These are phyloP conservation scores for Neospora caninum DNA, from an alignment of 169 alveolate genomes.

Conservation along the genomic window DNA sequence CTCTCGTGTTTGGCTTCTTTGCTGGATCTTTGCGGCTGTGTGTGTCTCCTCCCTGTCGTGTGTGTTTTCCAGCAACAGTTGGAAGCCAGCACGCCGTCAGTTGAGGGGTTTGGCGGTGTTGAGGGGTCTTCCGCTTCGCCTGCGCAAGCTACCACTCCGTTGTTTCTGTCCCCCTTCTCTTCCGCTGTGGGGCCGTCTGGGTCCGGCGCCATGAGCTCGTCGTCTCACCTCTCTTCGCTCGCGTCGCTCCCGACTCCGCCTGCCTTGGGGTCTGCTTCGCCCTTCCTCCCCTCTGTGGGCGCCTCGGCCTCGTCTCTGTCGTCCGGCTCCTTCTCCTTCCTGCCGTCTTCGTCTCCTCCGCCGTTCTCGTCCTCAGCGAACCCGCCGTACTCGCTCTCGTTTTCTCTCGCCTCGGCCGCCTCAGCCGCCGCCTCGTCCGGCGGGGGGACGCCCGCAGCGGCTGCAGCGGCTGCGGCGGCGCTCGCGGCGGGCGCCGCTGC, in stretches of 20 bases:
- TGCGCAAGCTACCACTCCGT: not conserved
- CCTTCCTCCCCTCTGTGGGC: not conserved
- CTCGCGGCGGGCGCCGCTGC: conserved; percentile 55
- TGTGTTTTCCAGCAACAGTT: conserved; percentile 23
- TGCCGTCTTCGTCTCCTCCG: not conserved
- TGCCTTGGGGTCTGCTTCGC: not conserved
- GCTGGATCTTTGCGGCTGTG: too few species aligned
- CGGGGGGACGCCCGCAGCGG: not conserved
- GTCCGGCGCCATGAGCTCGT: not conserved
- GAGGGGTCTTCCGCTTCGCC: not conserved
- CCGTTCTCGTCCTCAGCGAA: not conserved
- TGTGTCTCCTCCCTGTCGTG: too few species aligned
- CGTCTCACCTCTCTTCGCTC: conserved; percentile 21
- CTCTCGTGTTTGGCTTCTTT: not conserved
- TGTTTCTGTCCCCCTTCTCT: not conserved
- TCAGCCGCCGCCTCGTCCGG: not conserved
- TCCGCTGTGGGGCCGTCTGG: not conserved
- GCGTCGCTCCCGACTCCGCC: not conserved
- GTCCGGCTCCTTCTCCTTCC: conserved; percentile 20
- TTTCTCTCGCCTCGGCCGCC: not conserved
- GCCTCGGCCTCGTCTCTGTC: not conserved
- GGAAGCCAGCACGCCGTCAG: conserved; percentile 16
- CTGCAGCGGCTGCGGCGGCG: conserved; percentile 48
- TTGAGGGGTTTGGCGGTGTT: not conserved
- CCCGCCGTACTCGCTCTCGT: conserved; percentile 46